Evolutionary conservation across 1,139 yeast species (phyloP).

Genomic region (Yamadazyma taylorii): DNA sequence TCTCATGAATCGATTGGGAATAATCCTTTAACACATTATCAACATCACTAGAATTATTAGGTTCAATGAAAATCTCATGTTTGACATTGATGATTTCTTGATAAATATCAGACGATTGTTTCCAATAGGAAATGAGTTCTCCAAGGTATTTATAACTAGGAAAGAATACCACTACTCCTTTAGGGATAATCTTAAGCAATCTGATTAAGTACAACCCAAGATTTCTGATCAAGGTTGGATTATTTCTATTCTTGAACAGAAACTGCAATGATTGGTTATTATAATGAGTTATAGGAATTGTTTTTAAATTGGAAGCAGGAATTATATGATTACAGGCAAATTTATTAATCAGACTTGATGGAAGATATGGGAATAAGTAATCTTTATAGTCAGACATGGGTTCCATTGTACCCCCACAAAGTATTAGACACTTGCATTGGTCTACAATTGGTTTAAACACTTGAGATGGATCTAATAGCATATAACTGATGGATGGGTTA

Average conservation of each 20-base stretch:
- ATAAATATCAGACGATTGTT: constrained; percentile 29
- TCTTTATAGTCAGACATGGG: constrained; percentile 72
- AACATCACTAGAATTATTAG: constrained; percentile 41
- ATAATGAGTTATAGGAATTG: constrained; percentile 47
- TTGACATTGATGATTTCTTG: constrained; percentile 38
- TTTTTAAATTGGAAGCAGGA: constrained; percentile 66
- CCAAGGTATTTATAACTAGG: constrained; percentile 80
- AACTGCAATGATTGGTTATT: constrained; percentile 51
- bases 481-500: constrained; percentile 53
- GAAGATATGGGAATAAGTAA: constrained; percentile 62
- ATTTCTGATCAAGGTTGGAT: constrained; percentile 42
- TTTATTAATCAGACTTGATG: constrained; percentile 39
- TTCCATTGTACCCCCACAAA: constrained; percentile 98
- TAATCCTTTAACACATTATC: constrained; percentile 53
- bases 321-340: constrained; percentile 87
- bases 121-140: constrained; percentile 55
- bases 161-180: constrained; percentile 78
- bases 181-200: constrained; percentile 53
- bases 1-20: constrained; percentile 24
- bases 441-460: constrained; percentile 66
- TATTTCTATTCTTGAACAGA: constrained; percentile 63
- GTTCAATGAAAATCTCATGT: constrained; percentile 53
- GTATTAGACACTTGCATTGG: constrained; percentile 65
- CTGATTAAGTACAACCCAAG: constrained; percentile 53
- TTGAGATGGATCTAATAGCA: constrained; percentile 79